Evolutionary conservation across 2,329 filamentous ascomycete species (phyloP).

Genomic region (Sclerotinia nivalis): DNA sequence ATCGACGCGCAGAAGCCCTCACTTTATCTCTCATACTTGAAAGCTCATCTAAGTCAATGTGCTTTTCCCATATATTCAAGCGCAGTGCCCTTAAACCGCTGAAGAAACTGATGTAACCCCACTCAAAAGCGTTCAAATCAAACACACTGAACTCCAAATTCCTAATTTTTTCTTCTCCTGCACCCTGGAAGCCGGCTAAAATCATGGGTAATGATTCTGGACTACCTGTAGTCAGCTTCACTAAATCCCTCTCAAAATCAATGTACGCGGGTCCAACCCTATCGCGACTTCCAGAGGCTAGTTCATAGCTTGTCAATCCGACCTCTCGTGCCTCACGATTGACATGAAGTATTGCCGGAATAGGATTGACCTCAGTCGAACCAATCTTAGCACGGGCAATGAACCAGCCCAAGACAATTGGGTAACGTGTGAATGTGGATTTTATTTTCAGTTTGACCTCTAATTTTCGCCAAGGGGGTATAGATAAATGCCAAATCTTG

Average conservation of each 20-base stretch:
- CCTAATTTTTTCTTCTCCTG: constrained; percentile 27
- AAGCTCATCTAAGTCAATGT: background rate
- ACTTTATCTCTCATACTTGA: background rate
- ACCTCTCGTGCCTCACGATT: constrained; percentile 31
- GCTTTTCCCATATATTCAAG: background rate
- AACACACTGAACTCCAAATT: constrained; percentile 27
- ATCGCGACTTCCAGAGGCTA: constrained; percentile 26
- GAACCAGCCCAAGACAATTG: background rate
- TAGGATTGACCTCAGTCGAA: constrained; percentile 22
- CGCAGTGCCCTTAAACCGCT: background rate
- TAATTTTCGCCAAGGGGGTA: background rate
- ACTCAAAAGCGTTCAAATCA: background rate
- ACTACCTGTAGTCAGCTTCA: constrained; percentile 26
- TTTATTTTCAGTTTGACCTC: background rate
- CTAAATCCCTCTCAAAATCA: constrained; percentile 29
- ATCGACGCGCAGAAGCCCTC: background rate
- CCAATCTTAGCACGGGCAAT: background rate
- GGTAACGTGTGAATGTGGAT: too few relatives aligned
- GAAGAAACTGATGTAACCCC: background rate
- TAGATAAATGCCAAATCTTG: constrained; percentile 30
- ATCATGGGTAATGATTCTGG: constrained; percentile 29
- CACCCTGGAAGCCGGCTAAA: constrained; percentile 28
- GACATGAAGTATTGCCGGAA: constrained; percentile 30
- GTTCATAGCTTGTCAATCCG: constrained; percentile 28
- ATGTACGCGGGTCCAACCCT: constrained; percentile 30